phyloP scores from a whole-genome alignment of 177 flowering plant species.

The Telopea speciosissima region DNA sequence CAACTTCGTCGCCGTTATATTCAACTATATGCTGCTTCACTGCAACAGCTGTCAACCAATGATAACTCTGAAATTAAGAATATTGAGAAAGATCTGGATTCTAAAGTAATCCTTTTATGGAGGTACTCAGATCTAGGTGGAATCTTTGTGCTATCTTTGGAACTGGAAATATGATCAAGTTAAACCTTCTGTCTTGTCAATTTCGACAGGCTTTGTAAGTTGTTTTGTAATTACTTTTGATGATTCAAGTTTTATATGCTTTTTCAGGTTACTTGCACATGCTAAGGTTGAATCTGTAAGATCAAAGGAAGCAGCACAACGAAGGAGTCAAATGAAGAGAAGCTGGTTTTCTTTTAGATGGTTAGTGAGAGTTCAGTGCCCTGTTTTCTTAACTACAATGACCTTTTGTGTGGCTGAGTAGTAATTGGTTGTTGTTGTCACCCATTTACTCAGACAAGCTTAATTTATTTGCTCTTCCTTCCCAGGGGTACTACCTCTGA shows the following conservation, averaged over 20 bases:
- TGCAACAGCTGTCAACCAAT: conserved; percentile 51
- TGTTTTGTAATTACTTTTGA: background rate
- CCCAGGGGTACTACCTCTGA: conserved; percentile 52
- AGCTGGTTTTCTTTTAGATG: conserved; percentile 92
- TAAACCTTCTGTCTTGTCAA: background rate
- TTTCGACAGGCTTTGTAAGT: background rate
- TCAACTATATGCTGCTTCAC: conserved; percentile 71
- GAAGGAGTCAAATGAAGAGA: conserved; percentile 42
- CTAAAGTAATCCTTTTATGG: conserved; percentile 94
- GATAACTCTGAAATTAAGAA: conserved; percentile 49
- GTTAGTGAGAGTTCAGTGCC: conserved; percentile 35
- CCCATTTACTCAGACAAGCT: background rate
- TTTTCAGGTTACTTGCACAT: conserved; percentile 91
- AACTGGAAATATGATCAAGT: background rate
- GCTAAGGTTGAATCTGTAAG: conserved; percentile 91
- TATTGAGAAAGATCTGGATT: conserved; percentile 88
- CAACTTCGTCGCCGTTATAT: conserved; percentile 83
- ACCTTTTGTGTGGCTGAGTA: background rate
- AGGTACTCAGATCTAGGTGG: conserved; percentile 41
- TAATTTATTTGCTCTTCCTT: conserved; percentile 8
- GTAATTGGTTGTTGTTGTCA: conserved; percentile 1
- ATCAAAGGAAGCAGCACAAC: conserved; percentile 84
- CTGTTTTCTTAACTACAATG: background rate
- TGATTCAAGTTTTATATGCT: conserved; percentile 4
- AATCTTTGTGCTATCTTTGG: background rate